Conservation (phyloP, 371 early-diverging fungal species). For the Coemansia sp. region DNA sequence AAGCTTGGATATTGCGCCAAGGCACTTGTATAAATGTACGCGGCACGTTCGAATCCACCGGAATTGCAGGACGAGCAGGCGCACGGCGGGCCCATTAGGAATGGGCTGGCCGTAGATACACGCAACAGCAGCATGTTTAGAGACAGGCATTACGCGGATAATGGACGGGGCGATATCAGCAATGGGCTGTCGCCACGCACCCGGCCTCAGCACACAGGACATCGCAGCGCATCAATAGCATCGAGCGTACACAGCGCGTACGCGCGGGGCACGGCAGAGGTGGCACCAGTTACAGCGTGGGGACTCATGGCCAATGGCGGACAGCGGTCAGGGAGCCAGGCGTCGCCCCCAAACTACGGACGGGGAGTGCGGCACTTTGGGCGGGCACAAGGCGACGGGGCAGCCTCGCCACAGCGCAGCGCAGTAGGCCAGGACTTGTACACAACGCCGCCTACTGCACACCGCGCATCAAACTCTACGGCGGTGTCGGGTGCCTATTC, state of each 20-base stretch:
- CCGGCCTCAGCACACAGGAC: neutral
- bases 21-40: constrained; percentile 1
- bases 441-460: constrained; percentile 32
- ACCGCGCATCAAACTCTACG: constrained; percentile 39
- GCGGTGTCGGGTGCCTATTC: constrained; percentile 13
- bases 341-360: constrained; percentile 14
- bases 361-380: constrained; percentile 9
- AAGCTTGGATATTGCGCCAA: neutral
- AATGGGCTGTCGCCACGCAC: neutral
- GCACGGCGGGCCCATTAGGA: constrained; percentile 1
- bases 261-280: constrained; percentile 21
- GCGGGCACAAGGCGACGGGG: constrained; percentile 13
- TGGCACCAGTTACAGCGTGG: constrained; percentile 26
- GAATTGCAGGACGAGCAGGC: constrained; percentile 1
- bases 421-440: constrained; percentile 17
- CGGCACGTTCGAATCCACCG: neutral
- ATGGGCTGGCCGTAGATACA: constrained; percentile 21
- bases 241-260: neutral
- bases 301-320: constrained; percentile 16
- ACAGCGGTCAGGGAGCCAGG: constrained; percentile 1
- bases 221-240: neutral
- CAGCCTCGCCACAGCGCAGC: constrained; percentile 12
- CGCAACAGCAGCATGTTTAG: constrained; percentile 5
- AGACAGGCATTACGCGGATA: neutral
- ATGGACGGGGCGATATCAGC: neutral